A percentile compares a stretch with the other conserved stretches of the same genome.
These are phyloP conservation scores for Malus hybrid DNA, from an alignment of 331 rosid species.

Conservation along the genomic window DNA sequence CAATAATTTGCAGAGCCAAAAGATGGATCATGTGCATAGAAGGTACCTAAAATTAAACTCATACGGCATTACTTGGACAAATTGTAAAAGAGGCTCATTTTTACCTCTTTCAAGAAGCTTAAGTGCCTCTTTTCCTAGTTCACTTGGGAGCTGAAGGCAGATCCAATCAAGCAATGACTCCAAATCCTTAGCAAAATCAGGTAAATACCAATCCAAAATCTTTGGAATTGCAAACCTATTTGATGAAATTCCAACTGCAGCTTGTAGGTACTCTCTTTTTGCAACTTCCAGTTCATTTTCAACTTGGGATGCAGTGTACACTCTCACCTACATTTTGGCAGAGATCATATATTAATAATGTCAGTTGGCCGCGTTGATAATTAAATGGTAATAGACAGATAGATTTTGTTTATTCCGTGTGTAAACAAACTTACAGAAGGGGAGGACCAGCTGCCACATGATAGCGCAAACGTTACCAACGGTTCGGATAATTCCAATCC, in stretches of 20 bases:
- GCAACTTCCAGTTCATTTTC: conserved; percentile 74
- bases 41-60: conserved; percentile 85
- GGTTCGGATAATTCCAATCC: conserved; percentile 89
- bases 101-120: conserved; percentile 55
- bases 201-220: conserved; percentile 79
- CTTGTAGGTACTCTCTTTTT: conserved; percentile 72
- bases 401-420: neutral
- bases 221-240: conserved; percentile 57
- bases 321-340: conserved; percentile 60
- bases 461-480: conserved; percentile 91
- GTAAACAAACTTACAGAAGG: conserved; percentile 71
- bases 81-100: conserved; percentile 37
- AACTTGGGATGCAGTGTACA: conserved; percentile 59
- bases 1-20: neutral
- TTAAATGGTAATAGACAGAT: neutral
- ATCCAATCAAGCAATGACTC: conserved; percentile 76
- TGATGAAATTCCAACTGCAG: conserved; percentile 60
- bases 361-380: neutral
- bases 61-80: conserved; percentile 62
- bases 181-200: conserved; percentile 83
- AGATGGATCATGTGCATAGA: conserved; percentile 28
- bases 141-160: conserved; percentile 73
- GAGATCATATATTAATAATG: conserved; percentile 14
- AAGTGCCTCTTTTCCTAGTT: conserved; percentile 59
- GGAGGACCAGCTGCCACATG: conserved; percentile 99